Evolutionary conservation across 2,329 filamentous ascomycete species (phyloP), one percentile per base, ranked within the genome.

Genomic region (Capronia epimyces): DNA sequence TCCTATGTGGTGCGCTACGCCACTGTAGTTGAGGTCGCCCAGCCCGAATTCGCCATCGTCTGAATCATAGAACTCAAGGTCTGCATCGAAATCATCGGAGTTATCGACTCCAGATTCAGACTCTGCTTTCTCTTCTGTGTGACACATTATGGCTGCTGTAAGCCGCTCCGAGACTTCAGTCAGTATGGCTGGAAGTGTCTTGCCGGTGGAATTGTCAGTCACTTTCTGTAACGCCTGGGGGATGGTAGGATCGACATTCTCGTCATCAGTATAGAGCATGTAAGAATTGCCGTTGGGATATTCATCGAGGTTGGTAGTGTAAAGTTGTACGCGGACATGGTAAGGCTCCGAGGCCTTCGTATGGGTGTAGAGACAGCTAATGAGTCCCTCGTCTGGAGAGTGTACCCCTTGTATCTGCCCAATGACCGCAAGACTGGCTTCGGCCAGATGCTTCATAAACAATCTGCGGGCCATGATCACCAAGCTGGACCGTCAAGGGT

Each of bases 361-460:
- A 27, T 69, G 67, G 36, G 63, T 53, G 59, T 76, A 86, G 3
- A 67, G 72, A 64, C 91, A 85, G 12, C 75, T 76, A 50, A 94
- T 74, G 50, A 86, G 81, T 44, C 86, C 87, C 65, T 91, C 85
- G 25, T 86, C 83, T 13, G 85, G 85, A 29, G 72, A 70, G 27
- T 70, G 69, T 20, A 95, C 69, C 27, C 73, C 64, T 42, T 69
- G 69, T 42, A 93, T 71, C 43, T 75, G 69, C 1, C 69, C 56
- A 41, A 80, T 70, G 2, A 61, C 21, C 16, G 52, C 16, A 24
- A 41, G 53, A 5, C 66, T 69, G 6, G 68, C 73, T 37, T 69
- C 67, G 22, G 65, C 70, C 62, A 74, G 69, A 64, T 90, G 84
- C 44, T 73, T 70, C 42, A 81, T 73, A 65, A 87, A 90, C 29